These are phyloP conservation scores for Fremontodendron californicum DNA, from an alignment of 345 rosid species.

Conservation along the genomic window DNA sequence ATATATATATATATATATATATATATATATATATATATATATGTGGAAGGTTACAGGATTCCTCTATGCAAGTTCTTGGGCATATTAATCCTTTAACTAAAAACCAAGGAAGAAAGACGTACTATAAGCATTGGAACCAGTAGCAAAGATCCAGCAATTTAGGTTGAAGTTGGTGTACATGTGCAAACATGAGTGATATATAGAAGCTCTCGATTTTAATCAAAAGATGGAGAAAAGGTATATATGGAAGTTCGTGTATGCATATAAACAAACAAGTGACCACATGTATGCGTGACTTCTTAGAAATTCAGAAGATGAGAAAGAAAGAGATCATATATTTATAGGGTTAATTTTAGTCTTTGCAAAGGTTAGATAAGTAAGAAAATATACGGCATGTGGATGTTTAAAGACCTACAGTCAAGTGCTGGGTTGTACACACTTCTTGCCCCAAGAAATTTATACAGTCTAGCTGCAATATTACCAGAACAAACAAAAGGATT, in stretches of 20 bases:
- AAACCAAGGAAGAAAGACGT: not conserved
- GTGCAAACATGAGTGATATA: conserved; percentile 78
- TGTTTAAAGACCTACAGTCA: conserved; percentile 54
- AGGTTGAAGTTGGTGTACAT: conserved; percentile 74
- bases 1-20: no score
- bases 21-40: no score
- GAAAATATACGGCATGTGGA: conserved; percentile 51
- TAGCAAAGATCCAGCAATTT: conserved; percentile 19
- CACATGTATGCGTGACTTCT: conserved; percentile 61
- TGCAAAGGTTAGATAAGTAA: conserved; percentile 14
- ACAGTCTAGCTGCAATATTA: not conserved
- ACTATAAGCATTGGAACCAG: conserved; percentile 23
- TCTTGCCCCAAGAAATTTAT: conserved; percentile 16
- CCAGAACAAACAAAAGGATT: not conserved
- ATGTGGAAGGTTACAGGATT: no score
- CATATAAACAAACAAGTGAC: conserved; percentile 61
- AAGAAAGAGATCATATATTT: no score
- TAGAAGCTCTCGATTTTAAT: not conserved
- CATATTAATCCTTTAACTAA: not conserved
- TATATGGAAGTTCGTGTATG: conserved; percentile 49
- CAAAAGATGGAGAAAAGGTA: not conserved
- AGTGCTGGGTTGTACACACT: conserved; percentile 21
- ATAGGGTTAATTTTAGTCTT: not conserved
- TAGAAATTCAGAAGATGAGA: not conserved
- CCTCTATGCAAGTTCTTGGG: no score